These are phyloP conservation scores for Trifolium fragiferum DNA, from an alignment of 306 rosid species.

Conservation along the genomic window DNA sequence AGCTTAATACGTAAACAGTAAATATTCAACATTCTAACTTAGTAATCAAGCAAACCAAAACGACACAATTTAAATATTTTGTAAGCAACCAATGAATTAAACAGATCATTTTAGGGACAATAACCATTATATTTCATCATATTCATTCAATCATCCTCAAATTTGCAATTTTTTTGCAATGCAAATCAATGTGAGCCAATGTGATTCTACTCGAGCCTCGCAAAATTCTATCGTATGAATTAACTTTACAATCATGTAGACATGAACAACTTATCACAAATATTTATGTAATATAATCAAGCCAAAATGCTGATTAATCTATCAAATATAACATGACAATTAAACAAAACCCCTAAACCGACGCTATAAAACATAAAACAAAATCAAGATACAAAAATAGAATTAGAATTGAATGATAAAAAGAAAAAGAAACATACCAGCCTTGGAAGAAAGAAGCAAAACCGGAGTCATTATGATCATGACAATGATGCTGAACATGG, in stretches of 20 bases:
- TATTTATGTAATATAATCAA: not conserved
- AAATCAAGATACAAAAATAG: not conserved
- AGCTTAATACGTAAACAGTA: too few relatives aligned
- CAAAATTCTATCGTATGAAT: not conserved
- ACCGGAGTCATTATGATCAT: constrained; percentile 43
- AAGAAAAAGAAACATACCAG: constrained; percentile 53
- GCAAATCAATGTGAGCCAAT: not conserved
- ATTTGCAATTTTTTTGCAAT: not conserved
- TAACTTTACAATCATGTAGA: not conserved
- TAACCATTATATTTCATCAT: not conserved
- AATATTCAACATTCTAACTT: too few relatives aligned
- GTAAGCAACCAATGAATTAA: too few relatives aligned
- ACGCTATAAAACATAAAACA: not conserved
- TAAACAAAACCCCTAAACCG: not conserved
- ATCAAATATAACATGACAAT: not conserved
- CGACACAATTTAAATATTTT: too few relatives aligned
- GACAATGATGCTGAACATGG: constrained; percentile 57
- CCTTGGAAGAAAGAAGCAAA: constrained; percentile 62
- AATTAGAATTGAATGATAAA: not conserved
- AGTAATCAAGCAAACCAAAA: too few relatives aligned
- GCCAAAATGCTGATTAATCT: not conserved
- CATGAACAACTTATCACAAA: not conserved
- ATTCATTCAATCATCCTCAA: not conserved
- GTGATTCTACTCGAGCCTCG: not conserved
- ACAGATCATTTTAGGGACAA: not conserved